Conservation (phyloP, 2,329 filamentous ascomycete species). For the Verticillium longisporum region DNA sequence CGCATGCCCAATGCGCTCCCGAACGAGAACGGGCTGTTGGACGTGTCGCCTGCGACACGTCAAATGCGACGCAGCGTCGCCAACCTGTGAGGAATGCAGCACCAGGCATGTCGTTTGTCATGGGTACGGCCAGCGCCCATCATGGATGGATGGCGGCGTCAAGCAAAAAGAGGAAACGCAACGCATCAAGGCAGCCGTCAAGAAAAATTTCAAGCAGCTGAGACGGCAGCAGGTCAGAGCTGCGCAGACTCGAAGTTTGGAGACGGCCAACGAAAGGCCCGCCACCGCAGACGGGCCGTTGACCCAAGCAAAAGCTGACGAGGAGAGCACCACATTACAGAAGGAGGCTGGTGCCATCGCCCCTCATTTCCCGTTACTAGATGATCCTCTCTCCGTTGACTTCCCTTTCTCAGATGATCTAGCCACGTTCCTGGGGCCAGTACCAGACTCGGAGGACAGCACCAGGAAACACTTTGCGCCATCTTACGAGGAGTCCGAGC, state of each 20-base stretch:
- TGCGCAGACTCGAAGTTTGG: not conserved
- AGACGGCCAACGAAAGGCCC: not conserved
- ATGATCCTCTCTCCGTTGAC: not conserved
- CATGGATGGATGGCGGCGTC: conserved; percentile 21
- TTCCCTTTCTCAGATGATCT: not conserved
- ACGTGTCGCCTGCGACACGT: conserved; percentile 20
- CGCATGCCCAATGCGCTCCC: conserved; percentile 3
- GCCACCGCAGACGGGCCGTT: too few relatives aligned
- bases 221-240: not conserved
- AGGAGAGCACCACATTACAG: not conserved
- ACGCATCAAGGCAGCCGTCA: conserved; percentile 16
- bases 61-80: conserved; percentile 19
- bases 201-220: conserved; percentile 14
- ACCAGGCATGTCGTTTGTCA: conserved; percentile 15
- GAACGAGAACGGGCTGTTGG: conserved; percentile 18
- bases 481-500: conserved; percentile 15
- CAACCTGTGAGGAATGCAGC: conserved; percentile 16
- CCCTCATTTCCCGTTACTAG: not conserved
- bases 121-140: conserved; percentile 23
- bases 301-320: too few relatives aligned
- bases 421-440: not conserved
- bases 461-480: conserved; percentile 3
- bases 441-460: not conserved
- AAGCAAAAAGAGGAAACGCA: conserved; percentile 19
- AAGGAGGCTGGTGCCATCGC: not conserved